These are phyloP conservation scores for Amesomyces nigricolor DNA, from an alignment of 2,329 filamentous ascomycete species.

Conservation along the genomic window DNA sequence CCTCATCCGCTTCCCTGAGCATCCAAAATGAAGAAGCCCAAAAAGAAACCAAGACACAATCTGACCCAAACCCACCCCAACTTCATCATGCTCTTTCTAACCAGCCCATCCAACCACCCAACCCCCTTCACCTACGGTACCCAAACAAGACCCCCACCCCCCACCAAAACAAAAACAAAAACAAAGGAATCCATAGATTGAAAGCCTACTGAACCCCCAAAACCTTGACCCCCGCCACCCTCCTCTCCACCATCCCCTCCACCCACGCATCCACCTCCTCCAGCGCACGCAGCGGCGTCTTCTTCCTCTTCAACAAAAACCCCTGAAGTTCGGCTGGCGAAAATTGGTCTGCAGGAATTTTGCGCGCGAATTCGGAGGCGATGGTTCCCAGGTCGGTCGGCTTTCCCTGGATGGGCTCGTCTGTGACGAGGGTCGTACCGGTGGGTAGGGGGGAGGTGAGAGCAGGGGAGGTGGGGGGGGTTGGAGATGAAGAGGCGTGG, in stretches of 20 bases:
- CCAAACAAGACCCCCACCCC: background rate
- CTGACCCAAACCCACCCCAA: background rate
- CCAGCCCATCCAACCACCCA: background rate
- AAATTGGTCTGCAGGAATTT: slow-evolving; percentile 49
- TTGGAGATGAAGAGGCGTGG: background rate
- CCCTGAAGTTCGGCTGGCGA: slow-evolving; percentile 61
- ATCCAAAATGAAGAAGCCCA: background rate
- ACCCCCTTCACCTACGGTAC: too few relatives aligned
- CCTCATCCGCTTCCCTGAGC: background rate
- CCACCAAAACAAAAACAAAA: background rate
- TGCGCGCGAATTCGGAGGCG: slow-evolving; percentile 25
- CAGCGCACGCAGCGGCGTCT: slow-evolving; percentile 50
- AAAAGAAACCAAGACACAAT: background rate
- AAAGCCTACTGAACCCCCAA: slow-evolving; percentile 42
- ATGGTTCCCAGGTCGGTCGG: background rate
- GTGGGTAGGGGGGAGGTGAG: too few relatives aligned
- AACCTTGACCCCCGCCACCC: slow-evolving; percentile 44
- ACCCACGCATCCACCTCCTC: slow-evolving; percentile 51
- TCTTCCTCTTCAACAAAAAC: slow-evolving; percentile 58
- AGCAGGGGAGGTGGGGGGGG: background rate
- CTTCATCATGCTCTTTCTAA: background rate
- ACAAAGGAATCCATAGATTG: background rate
- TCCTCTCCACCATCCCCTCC: slow-evolving; percentile 45
- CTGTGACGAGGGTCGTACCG: too few relatives aligned
- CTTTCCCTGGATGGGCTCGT: background rate